Base-by-base conservation (phyloP, 768 basidiomycete genomes). In the Macrocybe gigantea region DNA sequence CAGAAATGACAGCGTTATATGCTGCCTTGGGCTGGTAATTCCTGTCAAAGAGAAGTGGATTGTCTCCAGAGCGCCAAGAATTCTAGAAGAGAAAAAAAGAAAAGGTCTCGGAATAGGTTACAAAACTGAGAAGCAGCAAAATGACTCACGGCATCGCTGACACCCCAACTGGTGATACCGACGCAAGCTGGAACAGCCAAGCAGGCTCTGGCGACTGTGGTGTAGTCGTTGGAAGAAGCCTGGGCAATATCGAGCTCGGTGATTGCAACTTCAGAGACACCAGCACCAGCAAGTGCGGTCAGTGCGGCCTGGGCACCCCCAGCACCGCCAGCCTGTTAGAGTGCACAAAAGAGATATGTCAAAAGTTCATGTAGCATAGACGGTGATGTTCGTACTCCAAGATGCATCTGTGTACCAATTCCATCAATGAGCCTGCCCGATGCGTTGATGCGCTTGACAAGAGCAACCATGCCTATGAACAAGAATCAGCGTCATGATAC, bases 111-210 rank as follows among this genome's bases (percentile, higher is more conserved):
- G 12, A 22, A 13, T 8, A 22, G 38, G 33, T 15, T 38, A 15
- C 14, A 22, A 13, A 6, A 22, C 29, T 39, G 36, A 10, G 6
- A 2, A 13, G 39, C 30, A 14, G 31, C 30, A 29, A 15, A 40
- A 7, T 11, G 1, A 59, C 66, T 43, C 48, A 71, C 74, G 41
- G 61, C 58, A 53, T 78, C 74, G 55, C 69, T 65, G 37, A 76
- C 71, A 56, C 73, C 73, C 74, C 74, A 77, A 40, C 63, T 65
- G 31, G 75, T 77, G 59, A 78, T 73, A n/a, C 68, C 64, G 29
- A 74, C 65, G 55, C 76, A 77, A 12, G 53, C 50, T 1, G 71
- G 58, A 7, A 67, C 65, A 31, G 60, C 60, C 40, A 76, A 53
- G 56, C 75, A 79, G 6, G 76, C 76, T 31, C 70, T 70, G 14